These are phyloP conservation scores for Medicago arabica DNA, from an alignment of 306 rosid species.

Conservation along the genomic window DNA sequence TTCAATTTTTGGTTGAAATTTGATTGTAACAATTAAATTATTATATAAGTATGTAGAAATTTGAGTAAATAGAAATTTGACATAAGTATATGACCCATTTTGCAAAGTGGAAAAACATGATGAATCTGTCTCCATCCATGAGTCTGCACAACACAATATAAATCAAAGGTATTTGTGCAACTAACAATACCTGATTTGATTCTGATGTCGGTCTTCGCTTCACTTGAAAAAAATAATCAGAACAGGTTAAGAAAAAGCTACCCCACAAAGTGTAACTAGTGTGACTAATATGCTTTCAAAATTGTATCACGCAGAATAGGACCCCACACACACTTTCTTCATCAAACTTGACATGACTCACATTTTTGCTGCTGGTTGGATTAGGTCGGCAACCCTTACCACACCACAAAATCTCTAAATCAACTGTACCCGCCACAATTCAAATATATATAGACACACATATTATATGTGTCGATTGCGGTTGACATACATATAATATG, in stretches of 20 bases:
- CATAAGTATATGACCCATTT: neutral
- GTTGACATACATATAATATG: neutral
- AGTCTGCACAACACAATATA: neutral
- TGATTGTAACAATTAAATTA: no score
- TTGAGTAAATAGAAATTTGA: no score
- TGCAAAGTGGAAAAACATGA: neutral
- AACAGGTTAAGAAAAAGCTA: neutral
- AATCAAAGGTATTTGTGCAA: neutral
- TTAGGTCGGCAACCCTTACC: conserved; percentile 72
- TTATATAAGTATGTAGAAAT: no score
- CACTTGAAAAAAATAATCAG: conserved; percentile 21
- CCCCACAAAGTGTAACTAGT: conserved; percentile 21
- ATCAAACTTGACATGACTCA: conserved; percentile 38
- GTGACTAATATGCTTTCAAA: conserved; percentile 42
- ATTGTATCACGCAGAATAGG: conserved; percentile 29
- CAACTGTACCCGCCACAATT: conserved; percentile 70
- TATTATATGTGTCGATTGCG: no score
- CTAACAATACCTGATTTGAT: conserved; percentile 17
- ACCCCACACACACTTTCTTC: conserved; percentile 18
- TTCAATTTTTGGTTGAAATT: no score
- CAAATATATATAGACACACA: conserved; percentile 36
- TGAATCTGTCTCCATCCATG: conserved; percentile 3
- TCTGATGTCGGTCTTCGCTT: conserved; percentile 27
- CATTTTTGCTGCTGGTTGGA: conserved; percentile 48
- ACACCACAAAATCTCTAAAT: conserved; percentile 44